phyloP scores from a whole-genome alignment of 2,329 filamentous ascomycete species.

The Cladophialophora bantiana region DNA sequence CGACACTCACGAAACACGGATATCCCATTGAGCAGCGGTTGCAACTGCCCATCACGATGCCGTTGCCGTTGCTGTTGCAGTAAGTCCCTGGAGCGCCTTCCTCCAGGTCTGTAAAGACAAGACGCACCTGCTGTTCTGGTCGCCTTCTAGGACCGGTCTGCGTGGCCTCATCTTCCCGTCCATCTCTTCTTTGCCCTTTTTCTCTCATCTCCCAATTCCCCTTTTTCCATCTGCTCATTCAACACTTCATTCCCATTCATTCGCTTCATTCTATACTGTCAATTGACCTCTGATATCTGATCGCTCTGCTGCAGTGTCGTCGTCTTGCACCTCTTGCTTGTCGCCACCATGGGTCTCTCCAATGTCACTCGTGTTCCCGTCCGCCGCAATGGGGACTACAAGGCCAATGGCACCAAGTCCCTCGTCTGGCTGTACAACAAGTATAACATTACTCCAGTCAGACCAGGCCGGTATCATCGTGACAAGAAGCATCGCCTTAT shows the following conservation, averaged over 20 bases:
- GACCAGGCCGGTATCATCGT: slow-evolving; percentile 67
- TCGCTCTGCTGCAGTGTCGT: slow-evolving; percentile 10
- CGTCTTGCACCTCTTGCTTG: slow-evolving; percentile 20
- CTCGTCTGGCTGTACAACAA: slow-evolving; percentile 68
- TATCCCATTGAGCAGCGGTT: not conserved
- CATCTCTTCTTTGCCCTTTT: not conserved
- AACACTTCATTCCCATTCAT: not conserved
- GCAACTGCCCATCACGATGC: not conserved
- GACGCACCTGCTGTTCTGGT: not conserved
- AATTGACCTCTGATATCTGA: not conserved
- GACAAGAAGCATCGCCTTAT: slow-evolving; percentile 50
- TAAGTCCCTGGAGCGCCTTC: not conserved
- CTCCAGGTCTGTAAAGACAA: not conserved
- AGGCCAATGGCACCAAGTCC: slow-evolving; percentile 66
- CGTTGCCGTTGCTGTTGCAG: not conserved
- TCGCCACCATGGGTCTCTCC: slow-evolving; percentile 44
- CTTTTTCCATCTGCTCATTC: not conserved
- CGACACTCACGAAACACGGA: not conserved
- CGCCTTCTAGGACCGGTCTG: not conserved
- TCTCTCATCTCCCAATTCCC: not conserved
- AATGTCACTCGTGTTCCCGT: slow-evolving; percentile 55
- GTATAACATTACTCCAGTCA: slow-evolving; percentile 68
- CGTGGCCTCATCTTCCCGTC: slow-evolving; percentile 1
- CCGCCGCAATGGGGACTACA: slow-evolving; percentile 66
- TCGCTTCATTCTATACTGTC: not conserved